Conservation (phyloP, 2,329 filamentous ascomycete genomes). For the Sporothrix sp. region DNA sequence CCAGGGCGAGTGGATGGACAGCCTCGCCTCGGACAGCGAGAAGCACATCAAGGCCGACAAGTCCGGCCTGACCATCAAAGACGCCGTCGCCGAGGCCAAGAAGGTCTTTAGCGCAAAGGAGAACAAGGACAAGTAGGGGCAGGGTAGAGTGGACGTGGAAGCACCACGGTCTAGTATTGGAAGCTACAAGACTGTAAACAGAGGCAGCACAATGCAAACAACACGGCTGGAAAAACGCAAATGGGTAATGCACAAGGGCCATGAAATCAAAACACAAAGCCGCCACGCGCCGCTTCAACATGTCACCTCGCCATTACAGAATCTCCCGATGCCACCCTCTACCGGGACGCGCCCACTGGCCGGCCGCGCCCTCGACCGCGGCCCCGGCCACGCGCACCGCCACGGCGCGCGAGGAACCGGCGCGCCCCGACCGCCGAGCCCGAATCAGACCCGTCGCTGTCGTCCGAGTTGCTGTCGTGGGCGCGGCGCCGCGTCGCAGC, state of each 20-base stretch:
- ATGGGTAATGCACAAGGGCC: too few relatives aligned
- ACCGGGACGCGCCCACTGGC: conserved; percentile 3
- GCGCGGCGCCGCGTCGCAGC: too few relatives aligned
- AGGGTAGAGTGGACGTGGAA: too few relatives aligned
- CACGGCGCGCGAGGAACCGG: conserved; percentile 12
- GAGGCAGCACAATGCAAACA: too few relatives aligned
- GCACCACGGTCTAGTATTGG: too few relatives aligned
- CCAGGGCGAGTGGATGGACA: conserved; percentile 64
- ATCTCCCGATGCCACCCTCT: too few relatives aligned
- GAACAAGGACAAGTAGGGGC: background rate
- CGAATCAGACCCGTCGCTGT: background rate
- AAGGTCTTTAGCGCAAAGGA: conserved; percentile 43
- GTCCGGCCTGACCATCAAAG: conserved; percentile 26
- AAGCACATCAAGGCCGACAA: conserved; percentile 64
- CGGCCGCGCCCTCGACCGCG: conserved; percentile 15
- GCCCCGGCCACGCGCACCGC: conserved; percentile 10
- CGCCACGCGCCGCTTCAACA: too few relatives aligned
- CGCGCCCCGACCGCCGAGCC: background rate
- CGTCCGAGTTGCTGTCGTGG: background rate
- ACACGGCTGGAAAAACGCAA: too few relatives aligned
- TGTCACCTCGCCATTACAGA: background rate
- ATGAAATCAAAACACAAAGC: background rate
- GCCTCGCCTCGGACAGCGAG: conserved; percentile 70
- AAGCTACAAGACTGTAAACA: too few relatives aligned
- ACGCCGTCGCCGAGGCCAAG: conserved; percentile 18